Evolutionary conservation across 257 asterid species (phyloP).

Genomic region (Echium plantagineum): DNA sequence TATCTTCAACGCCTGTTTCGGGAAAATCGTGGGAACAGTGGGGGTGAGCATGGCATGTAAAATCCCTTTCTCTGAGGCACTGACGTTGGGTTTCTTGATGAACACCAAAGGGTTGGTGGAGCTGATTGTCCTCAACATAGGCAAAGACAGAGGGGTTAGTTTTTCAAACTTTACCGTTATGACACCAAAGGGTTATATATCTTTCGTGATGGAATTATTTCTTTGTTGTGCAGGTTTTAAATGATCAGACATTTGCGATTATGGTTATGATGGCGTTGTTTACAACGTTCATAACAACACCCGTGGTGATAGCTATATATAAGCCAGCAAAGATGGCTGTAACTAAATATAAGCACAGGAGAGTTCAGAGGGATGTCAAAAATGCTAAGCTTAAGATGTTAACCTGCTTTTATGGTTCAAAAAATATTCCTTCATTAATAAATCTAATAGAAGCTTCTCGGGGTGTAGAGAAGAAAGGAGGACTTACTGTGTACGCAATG

Average conservation of each 20-base stretch:
- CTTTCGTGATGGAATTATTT: not conserved
- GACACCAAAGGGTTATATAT: not conserved
- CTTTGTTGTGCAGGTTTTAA: conserved; percentile 29
- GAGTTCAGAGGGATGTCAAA: conserved; percentile 22
- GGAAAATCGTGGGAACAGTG: too few species aligned
- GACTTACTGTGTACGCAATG: conserved; percentile 44
- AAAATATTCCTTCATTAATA: conserved; percentile 26
- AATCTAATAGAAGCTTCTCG: conserved; percentile 51
- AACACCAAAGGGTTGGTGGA: not conserved
- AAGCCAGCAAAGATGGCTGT: conserved; percentile 32
- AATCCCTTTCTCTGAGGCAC: too few species aligned
- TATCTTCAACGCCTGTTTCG: too few species aligned
- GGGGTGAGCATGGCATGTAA: too few species aligned
- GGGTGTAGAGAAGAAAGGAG: conserved; percentile 24
- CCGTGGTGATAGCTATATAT: conserved; percentile 31
- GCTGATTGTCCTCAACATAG: not conserved
- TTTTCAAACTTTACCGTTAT: not conserved
- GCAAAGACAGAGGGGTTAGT: too few species aligned
- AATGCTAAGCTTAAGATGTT: conserved; percentile 21
- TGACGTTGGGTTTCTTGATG: too few species aligned
- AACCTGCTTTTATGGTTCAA: conserved; percentile 23
- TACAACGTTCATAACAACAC: conserved; percentile 42
- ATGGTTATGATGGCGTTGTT: conserved; percentile 41
- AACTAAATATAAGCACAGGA: conserved; percentile 30
- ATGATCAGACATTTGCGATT: conserved; percentile 43